Evolutionary conservation across 768 basidiomycete genomes (phyloP).

Genomic region (Tylopilus felleus): DNA sequence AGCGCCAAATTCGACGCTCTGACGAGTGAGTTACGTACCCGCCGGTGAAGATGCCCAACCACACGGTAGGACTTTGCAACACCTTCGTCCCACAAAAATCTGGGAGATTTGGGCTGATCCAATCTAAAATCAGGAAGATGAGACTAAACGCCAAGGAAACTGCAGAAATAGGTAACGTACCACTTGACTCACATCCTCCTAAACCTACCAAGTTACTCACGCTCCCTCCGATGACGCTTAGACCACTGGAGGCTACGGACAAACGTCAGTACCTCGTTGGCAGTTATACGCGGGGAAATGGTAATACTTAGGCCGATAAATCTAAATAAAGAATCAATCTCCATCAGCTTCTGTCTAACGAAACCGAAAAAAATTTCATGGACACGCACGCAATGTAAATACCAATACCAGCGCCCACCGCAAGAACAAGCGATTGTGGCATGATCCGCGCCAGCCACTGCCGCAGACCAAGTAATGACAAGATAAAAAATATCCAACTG

Average conservation of each 20-base stretch:
- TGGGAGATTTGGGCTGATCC: conserved; percentile 41
- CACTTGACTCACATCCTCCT: conserved; percentile 65
- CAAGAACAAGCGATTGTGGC: conserved; percentile 81
- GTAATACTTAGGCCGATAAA: conserved; percentile 71
- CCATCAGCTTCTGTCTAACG: conserved; percentile 5
- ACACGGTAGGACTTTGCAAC: conserved; percentile 72
- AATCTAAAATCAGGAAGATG: conserved; percentile 34
- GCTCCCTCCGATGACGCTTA: conserved; percentile 74
- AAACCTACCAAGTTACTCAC: conserved; percentile 68
- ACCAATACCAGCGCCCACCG: conserved; percentile 85
- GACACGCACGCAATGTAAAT: conserved; percentile 74
- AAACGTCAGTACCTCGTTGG: conserved; percentile 1
- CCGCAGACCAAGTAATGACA: conserved; percentile 79
- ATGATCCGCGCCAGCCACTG: conserved; percentile 89
- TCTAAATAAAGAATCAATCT: conserved; percentile 31
- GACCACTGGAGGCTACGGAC: conserved; percentile 54
- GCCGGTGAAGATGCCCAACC: conserved; percentile 85
- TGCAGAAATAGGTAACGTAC: conserved; percentile 22
- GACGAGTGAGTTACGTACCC: conserved; percentile 47
- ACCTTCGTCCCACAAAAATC: conserved; percentile 63
- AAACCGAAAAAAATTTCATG: neutral
- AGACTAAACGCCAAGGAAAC: conserved; percentile 9
- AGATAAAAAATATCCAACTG: conserved; percentile 78
- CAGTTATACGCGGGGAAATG: neutral
- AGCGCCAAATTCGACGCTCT: conserved; percentile 1